Evolutionary conservation across 306 rosid species (phyloP).

Genomic region (Luffa aegyptiaca): DNA sequence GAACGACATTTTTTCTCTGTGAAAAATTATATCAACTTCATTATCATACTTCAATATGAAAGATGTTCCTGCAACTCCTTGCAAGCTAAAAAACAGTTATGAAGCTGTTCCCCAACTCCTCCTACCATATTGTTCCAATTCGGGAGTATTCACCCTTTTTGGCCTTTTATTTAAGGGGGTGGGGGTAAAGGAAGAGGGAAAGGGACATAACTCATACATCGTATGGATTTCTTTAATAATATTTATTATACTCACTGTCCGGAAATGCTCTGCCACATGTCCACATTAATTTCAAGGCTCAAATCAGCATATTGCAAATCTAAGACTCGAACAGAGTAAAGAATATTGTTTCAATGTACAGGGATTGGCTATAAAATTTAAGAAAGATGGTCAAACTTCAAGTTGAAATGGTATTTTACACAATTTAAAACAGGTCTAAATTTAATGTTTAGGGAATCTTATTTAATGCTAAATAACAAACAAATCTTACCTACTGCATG

Average conservation of each 20-base stretch:
- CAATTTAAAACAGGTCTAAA: not conserved
- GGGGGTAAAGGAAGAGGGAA: not conserved
- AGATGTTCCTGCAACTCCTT: not conserved
- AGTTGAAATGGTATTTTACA: not conserved
- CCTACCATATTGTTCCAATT: not conserved
- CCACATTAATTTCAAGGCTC: not conserved
- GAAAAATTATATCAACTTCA: not conserved
- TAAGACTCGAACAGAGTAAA: not conserved
- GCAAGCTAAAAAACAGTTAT: not conserved
- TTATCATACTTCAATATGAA: not conserved
- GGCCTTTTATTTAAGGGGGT: not conserved
- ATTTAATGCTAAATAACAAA: not conserved
- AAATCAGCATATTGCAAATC: not conserved
- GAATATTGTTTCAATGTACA: not conserved
- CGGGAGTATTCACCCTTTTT: not conserved
- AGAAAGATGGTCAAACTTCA: not conserved
- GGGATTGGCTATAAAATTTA: not conserved
- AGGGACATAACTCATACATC: not conserved
- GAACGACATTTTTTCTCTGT: not conserved
- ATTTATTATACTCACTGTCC: not conserved
- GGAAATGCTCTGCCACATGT: not conserved
- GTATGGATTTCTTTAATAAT: not conserved
- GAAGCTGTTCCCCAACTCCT: not conserved
- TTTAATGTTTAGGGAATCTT: not conserved
- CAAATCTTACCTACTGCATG: conserved; percentile 61